These are phyloP conservation scores for Nemania serpens DNA, from an alignment of 2,329 filamentous ascomycete genomes.

Conservation along the genomic window DNA sequence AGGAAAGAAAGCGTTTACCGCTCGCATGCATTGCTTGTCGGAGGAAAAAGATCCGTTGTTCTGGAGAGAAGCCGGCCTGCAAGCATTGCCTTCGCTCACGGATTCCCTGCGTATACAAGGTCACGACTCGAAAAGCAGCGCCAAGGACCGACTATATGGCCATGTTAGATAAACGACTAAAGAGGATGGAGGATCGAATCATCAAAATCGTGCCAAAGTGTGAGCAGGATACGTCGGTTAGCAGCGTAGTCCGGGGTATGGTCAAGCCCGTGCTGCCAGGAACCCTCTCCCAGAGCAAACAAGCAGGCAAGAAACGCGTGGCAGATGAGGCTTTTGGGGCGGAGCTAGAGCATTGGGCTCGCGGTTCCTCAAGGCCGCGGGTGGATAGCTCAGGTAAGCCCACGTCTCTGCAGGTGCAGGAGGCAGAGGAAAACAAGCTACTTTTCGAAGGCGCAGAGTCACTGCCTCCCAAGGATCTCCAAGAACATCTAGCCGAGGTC, in stretches of 20 bases:
- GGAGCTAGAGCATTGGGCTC: conserved; percentile 82
- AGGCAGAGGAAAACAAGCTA: conserved; percentile 75
- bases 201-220: conserved; percentile 93
- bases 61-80: conserved; percentile 95
- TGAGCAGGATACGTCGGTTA: conserved; percentile 68
- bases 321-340: conserved; percentile 87
- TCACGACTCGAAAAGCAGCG: conserved; percentile 90
- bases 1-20: conserved; percentile 90
- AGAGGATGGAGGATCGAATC: conserved; percentile 96
- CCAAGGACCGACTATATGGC: conserved; percentile 98
- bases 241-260: conserved; percentile 74
- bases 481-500: conserved; percentile 90
- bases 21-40: conserved; percentile 95
- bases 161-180: conserved; percentile 94
- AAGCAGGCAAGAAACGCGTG: conserved; percentile 74
- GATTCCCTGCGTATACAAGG: conserved; percentile 97
- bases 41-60: conserved; percentile 97
- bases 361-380: conserved; percentile 57
- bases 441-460: conserved; percentile 81
- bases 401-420: conserved; percentile 61
- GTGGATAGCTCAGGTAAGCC: conserved; percentile 54
- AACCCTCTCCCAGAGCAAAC: conserved; percentile 55
- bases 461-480: conserved; percentile 82
- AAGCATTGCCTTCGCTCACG: conserved; percentile 93
- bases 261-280: conserved; percentile 78